phyloP scores from a whole-genome alignment of 2,329 filamentous ascomycete species.

The Microsporum audouinii region DNA sequence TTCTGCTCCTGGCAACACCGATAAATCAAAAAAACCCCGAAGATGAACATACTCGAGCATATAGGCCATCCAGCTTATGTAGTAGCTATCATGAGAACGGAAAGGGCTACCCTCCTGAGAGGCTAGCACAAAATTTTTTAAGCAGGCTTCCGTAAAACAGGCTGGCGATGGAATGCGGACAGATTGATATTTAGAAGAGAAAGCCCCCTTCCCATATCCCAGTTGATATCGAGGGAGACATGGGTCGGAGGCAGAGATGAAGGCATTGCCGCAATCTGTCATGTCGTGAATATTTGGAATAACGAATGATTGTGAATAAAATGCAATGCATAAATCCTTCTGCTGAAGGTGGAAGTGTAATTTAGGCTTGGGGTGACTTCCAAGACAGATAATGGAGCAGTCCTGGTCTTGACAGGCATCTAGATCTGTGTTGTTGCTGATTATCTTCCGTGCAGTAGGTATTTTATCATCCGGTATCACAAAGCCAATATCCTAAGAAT shows the following conservation, averaged over 20 bases:
- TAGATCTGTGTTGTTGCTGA: not conserved
- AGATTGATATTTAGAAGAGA: constrained; percentile 4
- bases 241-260: constrained; percentile 12
- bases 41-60: constrained; percentile 11
- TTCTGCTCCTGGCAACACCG: not conserved
- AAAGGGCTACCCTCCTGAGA: constrained; percentile 2
- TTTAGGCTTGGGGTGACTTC: not conserved
- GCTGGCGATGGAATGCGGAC: constrained; percentile 10
- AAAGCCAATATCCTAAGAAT: not conserved
- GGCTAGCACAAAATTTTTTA: constrained; percentile 7
- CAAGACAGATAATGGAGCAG: not conserved
- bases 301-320: constrained; percentile 10
- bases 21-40: constrained; percentile 3
- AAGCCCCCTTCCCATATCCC: constrained; percentile 5
- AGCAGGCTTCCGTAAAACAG: constrained; percentile 11
- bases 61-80: constrained; percentile 10
- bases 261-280: not conserved
- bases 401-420: not conserved
- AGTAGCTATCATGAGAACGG: constrained; percentile 1
- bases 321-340: constrained; percentile 5
- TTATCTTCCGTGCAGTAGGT: not conserved
- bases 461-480: not conserved
- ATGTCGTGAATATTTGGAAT: constrained; percentile 11
- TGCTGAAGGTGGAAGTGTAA: not conserved
- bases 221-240: constrained; percentile 3